Evolutionary conservation across 2,329 filamentous ascomycete genomes (phyloP).

Genomic region (Xenoacremonium recifei): DNA sequence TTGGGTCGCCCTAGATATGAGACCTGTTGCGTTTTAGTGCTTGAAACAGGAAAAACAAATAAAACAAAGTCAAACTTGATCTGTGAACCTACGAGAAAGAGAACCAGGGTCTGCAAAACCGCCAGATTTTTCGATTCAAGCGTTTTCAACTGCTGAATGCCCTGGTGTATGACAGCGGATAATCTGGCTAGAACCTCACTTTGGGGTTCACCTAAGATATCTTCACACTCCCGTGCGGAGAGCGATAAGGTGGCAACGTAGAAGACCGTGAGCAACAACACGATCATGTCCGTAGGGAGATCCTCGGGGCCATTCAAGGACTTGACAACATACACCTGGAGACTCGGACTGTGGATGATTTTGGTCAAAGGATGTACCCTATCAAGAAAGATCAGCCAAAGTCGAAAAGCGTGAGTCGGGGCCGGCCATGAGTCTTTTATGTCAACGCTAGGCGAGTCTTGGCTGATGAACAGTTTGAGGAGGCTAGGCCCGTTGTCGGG

Average conservation of each 20-base stretch:
- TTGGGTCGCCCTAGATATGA: too few species aligned
- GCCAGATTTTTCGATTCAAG: constrained; percentile 51
- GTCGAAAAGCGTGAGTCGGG: constrained; percentile 19
- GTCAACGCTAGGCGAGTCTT: too few species aligned
- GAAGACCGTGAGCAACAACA: constrained; percentile 45
- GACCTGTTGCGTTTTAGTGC: too few species aligned
- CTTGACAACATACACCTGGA: constrained; percentile 26
- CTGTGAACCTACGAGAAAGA: constrained; percentile 43
- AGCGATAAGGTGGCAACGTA: constrained; percentile 39
- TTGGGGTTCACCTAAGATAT: constrained; percentile 35
- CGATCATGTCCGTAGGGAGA: too few species aligned
- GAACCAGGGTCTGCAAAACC: constrained; percentile 51
- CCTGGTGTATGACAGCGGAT: constrained; percentile 39
- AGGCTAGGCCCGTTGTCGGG: too few species aligned
- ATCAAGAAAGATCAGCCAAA: constrained; percentile 24
- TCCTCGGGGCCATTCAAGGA: too few species aligned
- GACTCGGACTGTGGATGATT: constrained; percentile 24
- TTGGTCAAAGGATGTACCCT: constrained; percentile 25
- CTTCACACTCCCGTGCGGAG: constrained; percentile 38
- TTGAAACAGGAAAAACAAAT: too few species aligned
- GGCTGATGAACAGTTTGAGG: too few species aligned
- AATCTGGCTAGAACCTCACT: constrained; percentile 30
- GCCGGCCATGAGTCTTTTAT: too few species aligned
- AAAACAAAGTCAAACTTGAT: constrained; percentile 41
- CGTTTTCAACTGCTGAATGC: constrained; percentile 48